Conservation (phyloP, 768 basidiomycete genomes). For the Auricularia sp. region DNA sequence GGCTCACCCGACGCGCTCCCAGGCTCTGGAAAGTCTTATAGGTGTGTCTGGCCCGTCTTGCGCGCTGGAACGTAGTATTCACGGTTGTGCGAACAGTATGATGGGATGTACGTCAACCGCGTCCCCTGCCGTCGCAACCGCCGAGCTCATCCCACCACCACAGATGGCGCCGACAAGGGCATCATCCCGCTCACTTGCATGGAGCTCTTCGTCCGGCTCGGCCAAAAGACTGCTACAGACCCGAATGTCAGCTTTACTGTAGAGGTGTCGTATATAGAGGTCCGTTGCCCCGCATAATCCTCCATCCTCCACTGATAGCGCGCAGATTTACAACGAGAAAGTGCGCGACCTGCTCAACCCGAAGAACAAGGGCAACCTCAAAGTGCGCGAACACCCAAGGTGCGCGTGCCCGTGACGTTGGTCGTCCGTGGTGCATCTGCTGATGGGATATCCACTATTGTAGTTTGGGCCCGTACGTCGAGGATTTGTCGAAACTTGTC, state of each 20-base stretch:
- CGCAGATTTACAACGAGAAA: conserved; percentile 92
- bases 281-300: conserved; percentile 19
- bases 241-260: conserved; percentile 74
- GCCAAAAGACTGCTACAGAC: conserved; percentile 49
- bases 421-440: background rate
- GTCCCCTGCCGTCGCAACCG: background rate
- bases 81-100: conserved; percentile 46
- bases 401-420: conserved; percentile 5
- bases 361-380: conserved; percentile 89
- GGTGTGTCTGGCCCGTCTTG: conserved; percentile 35
- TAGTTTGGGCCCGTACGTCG: conserved; percentile 88
- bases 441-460: background rate
- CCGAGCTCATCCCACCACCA: background rate
- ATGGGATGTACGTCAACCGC: conserved; percentile 70
- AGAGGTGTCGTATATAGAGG: conserved; percentile 98
- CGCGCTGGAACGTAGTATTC: background rate
- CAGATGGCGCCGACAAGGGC: conserved; percentile 91
- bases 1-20: background rate
- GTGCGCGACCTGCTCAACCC: conserved; percentile 96
- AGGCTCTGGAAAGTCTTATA: conserved; percentile 91
- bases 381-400: conserved; percentile 94
- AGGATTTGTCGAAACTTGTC: conserved; percentile 88
- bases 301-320: conserved; percentile 1
- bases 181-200: conserved; percentile 94
- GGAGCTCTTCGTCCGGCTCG: conserved; percentile 82